Evolutionary conservation across 2,329 filamentous ascomycete species (phyloP), one percentile per base, ranked within the genome.

Genomic region (Epichloe sp.): DNA sequence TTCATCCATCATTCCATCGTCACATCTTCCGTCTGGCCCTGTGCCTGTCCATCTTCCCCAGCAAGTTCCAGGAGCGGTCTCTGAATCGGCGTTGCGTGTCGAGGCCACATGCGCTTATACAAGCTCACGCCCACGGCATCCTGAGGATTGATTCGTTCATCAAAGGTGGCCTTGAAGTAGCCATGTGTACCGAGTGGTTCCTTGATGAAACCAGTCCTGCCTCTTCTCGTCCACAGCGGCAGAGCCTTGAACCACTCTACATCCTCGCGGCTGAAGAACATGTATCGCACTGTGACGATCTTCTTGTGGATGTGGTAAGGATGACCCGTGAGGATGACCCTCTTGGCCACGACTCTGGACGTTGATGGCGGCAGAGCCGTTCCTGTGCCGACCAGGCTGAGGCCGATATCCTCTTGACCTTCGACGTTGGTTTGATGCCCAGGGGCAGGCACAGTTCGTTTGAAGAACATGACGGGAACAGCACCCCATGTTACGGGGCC

Each of bases 101-200:
- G 76, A 7, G 93, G 93, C 77, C 84, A 93, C 54, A 91, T 82
- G 21, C 86, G 73, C 77, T 93, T 93, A 65, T 91, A 93, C 62
- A 93, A 65, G 69, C 88, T 95, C 56, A 97, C 86, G 47, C 88
- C 93, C 45, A 98, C 82, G 3, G 89, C 83, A 70, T 98, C 93
- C 70, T 96, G 87, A 1, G 93, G 90, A 68, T 96, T 97, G 66
- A 98, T 91, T 65, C 86, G 87, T 12, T 84, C 88, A 66, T 98
- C 94, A 71, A 98, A 98, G 2, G 86, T 96, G 12, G 93, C 93
- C 76, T 98, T 98, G 79, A 97, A 97, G 73, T 98, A 98, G n/a
- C 93, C 93, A 68, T 98, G 93, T 37, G 93, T 98, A 60, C 93
- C 93, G 47, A 98, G 71, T 52, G 85, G 79, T 73, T 98, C 93